These are phyloP conservation scores for Apiosordaria backusii DNA, from an alignment of 495 filamentous ascomycete species.

Conservation along the genomic window DNA sequence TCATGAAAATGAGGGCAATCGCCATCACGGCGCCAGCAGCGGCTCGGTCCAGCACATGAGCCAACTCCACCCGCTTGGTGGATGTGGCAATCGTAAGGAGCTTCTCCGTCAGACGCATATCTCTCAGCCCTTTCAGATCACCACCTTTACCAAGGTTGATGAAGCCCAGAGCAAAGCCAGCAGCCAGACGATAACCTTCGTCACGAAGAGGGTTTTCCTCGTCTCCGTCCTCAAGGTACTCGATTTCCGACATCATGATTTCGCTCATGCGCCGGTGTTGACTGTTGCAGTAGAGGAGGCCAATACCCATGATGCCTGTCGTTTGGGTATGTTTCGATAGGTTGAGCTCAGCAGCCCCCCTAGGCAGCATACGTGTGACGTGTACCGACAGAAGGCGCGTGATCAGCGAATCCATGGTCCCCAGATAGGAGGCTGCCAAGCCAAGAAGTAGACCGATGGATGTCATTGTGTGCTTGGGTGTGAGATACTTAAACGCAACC, in stretches of 20 bases:
- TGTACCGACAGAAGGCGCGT: slow-evolving; percentile 97
- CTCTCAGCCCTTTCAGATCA: slow-evolving; percentile 82
- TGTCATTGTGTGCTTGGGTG: slow-evolving; percentile 97
- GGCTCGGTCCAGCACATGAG: slow-evolving; percentile 88
- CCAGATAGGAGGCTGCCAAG: slow-evolving; percentile 86
- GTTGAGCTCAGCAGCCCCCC: slow-evolving; percentile 89
- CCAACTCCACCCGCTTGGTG: slow-evolving; percentile 79
- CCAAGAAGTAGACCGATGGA: slow-evolving; percentile 92
- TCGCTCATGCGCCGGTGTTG: slow-evolving; percentile 98
- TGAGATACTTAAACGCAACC: slow-evolving; percentile 98
- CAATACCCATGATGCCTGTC: slow-evolving; percentile 95
- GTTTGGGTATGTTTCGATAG: slow-evolving; percentile 92
- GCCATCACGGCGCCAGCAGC: slow-evolving; percentile 87
- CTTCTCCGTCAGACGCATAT: slow-evolving; percentile 90
- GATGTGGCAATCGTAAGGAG: slow-evolving; percentile 79
- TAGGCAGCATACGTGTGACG: slow-evolving; percentile 87
- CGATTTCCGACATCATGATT: slow-evolving; percentile 96
- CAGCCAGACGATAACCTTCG: slow-evolving; percentile 91
- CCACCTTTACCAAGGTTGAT: slow-evolving; percentile 92
- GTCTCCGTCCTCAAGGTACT: slow-evolving; percentile 68
- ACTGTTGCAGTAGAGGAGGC: slow-evolving; percentile 87
- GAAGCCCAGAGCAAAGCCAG: slow-evolving; percentile 87
- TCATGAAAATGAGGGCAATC: slow-evolving; percentile 95
- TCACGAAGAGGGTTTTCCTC: slow-evolving; percentile 77
- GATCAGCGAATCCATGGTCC: slow-evolving; percentile 93